Conservation (phyloP, 2,329 filamentous ascomycete genomes). For the Cercospora sojina region DNA sequence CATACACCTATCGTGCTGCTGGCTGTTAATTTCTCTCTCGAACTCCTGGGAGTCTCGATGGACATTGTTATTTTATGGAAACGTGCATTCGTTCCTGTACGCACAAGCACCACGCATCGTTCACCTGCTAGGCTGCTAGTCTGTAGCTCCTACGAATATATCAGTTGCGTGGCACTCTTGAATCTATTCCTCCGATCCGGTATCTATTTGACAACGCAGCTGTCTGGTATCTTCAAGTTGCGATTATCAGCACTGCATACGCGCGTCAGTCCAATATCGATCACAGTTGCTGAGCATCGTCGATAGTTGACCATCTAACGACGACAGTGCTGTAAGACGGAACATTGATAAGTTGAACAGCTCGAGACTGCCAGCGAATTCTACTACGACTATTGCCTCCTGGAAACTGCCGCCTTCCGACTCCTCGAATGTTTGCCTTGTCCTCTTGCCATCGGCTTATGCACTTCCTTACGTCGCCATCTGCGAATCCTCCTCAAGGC, state of each 20-base stretch:
- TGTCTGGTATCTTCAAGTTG: background rate
- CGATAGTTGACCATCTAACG: background rate
- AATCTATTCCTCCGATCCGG: background rate
- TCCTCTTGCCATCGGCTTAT: background rate
- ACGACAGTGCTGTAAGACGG: background rate
- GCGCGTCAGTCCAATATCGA: background rate
- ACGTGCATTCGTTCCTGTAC: background rate
- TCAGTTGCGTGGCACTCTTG: background rate
- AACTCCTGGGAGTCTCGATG: too few relatives aligned
- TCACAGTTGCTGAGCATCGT: background rate
- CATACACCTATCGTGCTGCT: background rate
- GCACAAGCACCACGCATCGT: background rate
- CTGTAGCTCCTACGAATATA: background rate
- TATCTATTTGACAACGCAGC: background rate
- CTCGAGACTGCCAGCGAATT: background rate
- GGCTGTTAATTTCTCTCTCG: too few relatives aligned
- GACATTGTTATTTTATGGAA: too few relatives aligned
- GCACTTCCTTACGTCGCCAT: background rate
- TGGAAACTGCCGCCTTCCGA: background rate
- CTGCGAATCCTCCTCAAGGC: background rate
- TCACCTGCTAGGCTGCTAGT: background rate
- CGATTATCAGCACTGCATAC: background rate
- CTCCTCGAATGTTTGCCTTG: background rate
- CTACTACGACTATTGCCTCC: background rate
- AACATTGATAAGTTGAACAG: background rate